Percentiles rank a stretch among this genome's conserved stretches.
phyloP scores from a whole-genome alignment of 345 rosid species.

The Cardamine chenopodiifolia region DNA sequence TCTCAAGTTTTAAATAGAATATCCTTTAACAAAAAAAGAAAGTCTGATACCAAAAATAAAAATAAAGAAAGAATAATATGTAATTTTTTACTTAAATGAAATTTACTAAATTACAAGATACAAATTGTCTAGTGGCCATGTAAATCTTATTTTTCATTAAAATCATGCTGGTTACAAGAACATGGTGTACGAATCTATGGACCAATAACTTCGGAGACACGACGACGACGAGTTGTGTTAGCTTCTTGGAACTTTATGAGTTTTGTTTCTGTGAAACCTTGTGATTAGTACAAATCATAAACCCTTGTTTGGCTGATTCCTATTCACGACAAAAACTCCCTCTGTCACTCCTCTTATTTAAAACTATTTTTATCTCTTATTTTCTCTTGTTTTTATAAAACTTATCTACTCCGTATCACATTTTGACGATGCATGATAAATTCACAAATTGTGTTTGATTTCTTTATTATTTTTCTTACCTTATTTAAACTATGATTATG shows the following conservation, averaged over 20 bases:
- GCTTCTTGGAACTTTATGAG: constrained; percentile 31
- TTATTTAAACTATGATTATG: too few relatives aligned
- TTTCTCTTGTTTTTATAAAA: neutral
- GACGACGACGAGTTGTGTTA: constrained; percentile 28
- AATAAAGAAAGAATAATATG: neutral
- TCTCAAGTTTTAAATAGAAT: too few relatives aligned
- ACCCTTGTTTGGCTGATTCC: constrained; percentile 40
- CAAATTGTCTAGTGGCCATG: neutral
- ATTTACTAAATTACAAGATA: neutral
- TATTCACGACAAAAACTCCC: constrained; percentile 22
- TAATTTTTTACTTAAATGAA: neutral
- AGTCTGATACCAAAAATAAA: neutral
- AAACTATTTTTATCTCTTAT: neutral
- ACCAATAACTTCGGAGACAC: constrained; percentile 34
- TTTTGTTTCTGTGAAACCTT: constrained; percentile 16
- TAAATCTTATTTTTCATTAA: neutral
- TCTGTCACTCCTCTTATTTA: constrained; percentile 20
- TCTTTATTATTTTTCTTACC: neutral
- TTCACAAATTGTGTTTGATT: neutral
- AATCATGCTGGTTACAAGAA: neutral
- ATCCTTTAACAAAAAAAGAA: too few relatives aligned
- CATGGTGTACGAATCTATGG: constrained; percentile 30
- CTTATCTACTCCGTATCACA: neutral
- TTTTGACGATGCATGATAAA: neutral
- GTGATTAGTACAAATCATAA: constrained; percentile 30